Conservation (phyloP, 768 basidiomycete genomes). For the Lactarius akahatsu region DNA sequence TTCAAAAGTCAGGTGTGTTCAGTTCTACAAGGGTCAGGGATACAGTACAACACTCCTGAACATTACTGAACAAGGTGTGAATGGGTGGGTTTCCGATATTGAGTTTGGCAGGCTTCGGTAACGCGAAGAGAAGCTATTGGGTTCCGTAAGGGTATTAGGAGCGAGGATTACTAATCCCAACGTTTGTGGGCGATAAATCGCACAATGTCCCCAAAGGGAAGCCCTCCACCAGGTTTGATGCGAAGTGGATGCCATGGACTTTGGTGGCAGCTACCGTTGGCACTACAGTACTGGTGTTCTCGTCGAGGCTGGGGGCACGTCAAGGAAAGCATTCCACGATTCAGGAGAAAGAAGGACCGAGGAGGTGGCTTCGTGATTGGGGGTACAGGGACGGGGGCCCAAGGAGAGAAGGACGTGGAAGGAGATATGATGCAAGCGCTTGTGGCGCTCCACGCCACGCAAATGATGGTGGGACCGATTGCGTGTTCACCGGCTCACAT, state of each 20-base stretch:
- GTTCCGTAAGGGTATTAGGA: conserved; percentile 1
- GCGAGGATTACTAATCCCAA: background rate
- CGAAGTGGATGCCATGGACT: conserved; percentile 24
- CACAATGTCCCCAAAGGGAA: conserved; percentile 5
- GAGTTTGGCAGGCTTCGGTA: background rate
- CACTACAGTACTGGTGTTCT: background rate
- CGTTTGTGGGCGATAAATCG: conserved; percentile 19
- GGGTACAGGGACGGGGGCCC: conserved; percentile 8
- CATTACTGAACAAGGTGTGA: background rate
- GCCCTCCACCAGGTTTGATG: conserved; percentile 6
- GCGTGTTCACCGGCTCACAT: background rate
- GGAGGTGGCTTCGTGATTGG: conserved; percentile 8
- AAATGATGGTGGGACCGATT: conserved; percentile 18
- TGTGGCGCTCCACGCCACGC: conserved; percentile 22
- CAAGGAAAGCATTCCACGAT: background rate
- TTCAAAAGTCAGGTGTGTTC: background rate
- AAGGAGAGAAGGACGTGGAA: conserved; percentile 10
- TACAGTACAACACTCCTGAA: background rate
- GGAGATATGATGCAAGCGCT: conserved; percentile 23
- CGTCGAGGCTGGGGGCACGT: background rate
- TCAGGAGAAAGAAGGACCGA: conserved; percentile 10
- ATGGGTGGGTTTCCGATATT: background rate
- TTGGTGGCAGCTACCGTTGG: conserved; percentile 11
- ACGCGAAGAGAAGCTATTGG: background rate
- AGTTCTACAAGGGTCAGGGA: background rate